Conservation (phyloP, 805 yeast species). For the Hanseniaspora guilliermondii region DNA sequence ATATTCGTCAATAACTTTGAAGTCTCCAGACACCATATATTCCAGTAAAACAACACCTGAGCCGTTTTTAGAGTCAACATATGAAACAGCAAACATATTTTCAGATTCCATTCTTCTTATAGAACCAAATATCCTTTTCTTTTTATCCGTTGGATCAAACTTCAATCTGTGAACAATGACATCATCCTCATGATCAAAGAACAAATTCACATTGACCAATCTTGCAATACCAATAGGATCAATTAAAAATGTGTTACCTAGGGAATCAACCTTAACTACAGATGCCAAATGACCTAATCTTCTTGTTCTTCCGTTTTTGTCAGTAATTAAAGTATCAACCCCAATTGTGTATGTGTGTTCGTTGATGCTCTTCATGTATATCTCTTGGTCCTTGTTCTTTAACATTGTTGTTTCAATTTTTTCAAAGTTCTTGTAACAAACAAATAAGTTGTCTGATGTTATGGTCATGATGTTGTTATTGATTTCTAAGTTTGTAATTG, state of each 20-base stretch:
- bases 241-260: slow-evolving; percentile 11
- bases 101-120: slow-evolving; percentile 7
- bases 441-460: slow-evolving; percentile 71
- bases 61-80: neutral
- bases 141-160: neutral
- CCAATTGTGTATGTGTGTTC: slow-evolving; percentile 4
- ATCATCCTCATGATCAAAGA: slow-evolving; percentile 2
- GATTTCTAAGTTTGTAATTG: slow-evolving; percentile 47
- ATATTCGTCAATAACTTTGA: slow-evolving; percentile 9
- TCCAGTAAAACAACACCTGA: slow-evolving; percentile 7
- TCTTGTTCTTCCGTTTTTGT: slow-evolving; percentile 5
- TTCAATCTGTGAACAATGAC: slow-evolving; percentile 7
- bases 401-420: slow-evolving; percentile 18
- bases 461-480: slow-evolving; percentile 58
- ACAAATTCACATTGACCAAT: slow-evolving; percentile 6
- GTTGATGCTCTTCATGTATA: slow-evolving; percentile 22
- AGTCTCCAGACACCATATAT: slow-evolving; percentile 2
- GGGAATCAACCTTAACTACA: slow-evolving; percentile 8
- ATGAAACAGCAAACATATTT: slow-evolving; percentile 8
- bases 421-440: slow-evolving; percentile 45
- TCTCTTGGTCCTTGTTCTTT: slow-evolving; percentile 19
- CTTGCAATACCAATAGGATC: slow-evolving; percentile 14
- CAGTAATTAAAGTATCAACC: slow-evolving; percentile 11
- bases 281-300: slow-evolving; percentile 11
- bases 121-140: slow-evolving; percentile 7